Evolutionary conservation across 495 filamentous ascomycete species (phyloP).

Genomic region (Podospora pseudoanserina): DNA sequence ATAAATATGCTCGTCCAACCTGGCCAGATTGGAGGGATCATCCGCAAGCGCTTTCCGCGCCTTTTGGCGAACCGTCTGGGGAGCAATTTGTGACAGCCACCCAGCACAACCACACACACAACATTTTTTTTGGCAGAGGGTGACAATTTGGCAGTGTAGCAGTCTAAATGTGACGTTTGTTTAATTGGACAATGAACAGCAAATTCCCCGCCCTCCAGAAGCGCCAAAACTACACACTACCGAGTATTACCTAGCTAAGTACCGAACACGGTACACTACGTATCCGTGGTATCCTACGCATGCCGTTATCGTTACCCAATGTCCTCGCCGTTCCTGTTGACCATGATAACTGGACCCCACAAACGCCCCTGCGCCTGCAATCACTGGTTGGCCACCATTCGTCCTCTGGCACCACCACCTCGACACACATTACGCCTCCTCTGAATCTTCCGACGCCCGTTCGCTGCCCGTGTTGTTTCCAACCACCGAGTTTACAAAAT

Average conservation of each 20-base stretch:
- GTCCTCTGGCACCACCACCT: neutral
- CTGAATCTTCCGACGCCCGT: slow-evolving; percentile 32
- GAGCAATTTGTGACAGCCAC: slow-evolving; percentile 1
- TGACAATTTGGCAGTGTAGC: neutral
- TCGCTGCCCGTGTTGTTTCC: slow-evolving; percentile 43
- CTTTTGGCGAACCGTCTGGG: neutral
- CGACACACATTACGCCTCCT: slow-evolving; percentile 18
- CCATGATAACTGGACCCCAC: slow-evolving; percentile 3
- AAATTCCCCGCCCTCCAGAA: neutral
- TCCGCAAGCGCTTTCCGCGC: neutral
- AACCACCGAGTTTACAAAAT: slow-evolving; percentile 65
- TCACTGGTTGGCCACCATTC: slow-evolving; percentile 8
- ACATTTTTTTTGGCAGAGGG: neutral
- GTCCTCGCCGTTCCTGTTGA: neutral
- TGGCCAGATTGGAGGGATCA: neutral
- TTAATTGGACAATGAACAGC: neutral
- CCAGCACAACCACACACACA: neutral
- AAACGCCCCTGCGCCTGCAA: slow-evolving; percentile 1
- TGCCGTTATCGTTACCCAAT: slow-evolving; percentile 4
- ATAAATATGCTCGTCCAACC: neutral
- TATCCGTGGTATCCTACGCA: neutral
- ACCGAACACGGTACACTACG: too few species aligned
- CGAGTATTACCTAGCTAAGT: too few species aligned
- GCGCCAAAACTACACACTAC: neutral
- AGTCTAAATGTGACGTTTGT: neutral